phyloP scores from a whole-genome alignment of 169 alveolate genomes.

The Babesia divergens region DNA sequence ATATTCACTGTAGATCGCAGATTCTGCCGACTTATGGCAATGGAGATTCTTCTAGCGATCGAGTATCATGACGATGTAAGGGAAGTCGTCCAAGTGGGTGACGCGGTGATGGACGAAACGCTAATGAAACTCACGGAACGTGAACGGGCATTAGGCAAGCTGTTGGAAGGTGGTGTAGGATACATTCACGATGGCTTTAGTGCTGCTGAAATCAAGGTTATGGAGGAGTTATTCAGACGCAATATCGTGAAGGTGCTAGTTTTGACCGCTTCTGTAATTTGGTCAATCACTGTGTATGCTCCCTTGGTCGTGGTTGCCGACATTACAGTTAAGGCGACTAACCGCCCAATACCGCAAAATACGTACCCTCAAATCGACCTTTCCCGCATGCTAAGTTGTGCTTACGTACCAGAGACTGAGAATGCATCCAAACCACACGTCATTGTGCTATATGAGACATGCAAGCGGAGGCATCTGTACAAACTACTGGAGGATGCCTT shows the following conservation, averaged over 20 bases:
- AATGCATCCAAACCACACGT: constrained; percentile 1
- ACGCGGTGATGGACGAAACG: neutral
- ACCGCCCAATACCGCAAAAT: constrained; percentile 82
- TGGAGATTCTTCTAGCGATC: constrained; percentile 83
- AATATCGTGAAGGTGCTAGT: constrained; percentile 86
- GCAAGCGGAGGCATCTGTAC: constrained; percentile 87
- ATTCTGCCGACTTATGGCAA: constrained; percentile 90
- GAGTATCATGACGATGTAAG: constrained; percentile 68
- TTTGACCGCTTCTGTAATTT: constrained; percentile 85
- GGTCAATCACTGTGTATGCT: constrained; percentile 85
- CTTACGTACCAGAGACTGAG: constrained; percentile 76
- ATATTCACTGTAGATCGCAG: constrained; percentile 93
- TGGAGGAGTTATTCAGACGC: constrained; percentile 76
- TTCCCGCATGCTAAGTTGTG: constrained; percentile 88
- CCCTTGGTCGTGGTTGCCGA: constrained; percentile 77
- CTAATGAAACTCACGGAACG: neutral
- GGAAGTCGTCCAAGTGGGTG: neutral
- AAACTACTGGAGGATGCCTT: constrained; percentile 95
- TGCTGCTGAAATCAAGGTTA: constrained; percentile 76
- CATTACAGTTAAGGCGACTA: constrained; percentile 76
- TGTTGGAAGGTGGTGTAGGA: constrained; percentile 38
- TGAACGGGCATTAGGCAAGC: constrained; percentile 15
- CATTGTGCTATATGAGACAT: constrained; percentile 88
- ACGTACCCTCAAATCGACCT: constrained; percentile 94
- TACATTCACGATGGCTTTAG: constrained; percentile 77